A percentile compares a stretch with the other conserved stretches of the same genome.
These are phyloP conservation scores for Saccharomycopsis sp. DNA, from an alignment of 805 yeast species.

Conservation along the genomic window DNA sequence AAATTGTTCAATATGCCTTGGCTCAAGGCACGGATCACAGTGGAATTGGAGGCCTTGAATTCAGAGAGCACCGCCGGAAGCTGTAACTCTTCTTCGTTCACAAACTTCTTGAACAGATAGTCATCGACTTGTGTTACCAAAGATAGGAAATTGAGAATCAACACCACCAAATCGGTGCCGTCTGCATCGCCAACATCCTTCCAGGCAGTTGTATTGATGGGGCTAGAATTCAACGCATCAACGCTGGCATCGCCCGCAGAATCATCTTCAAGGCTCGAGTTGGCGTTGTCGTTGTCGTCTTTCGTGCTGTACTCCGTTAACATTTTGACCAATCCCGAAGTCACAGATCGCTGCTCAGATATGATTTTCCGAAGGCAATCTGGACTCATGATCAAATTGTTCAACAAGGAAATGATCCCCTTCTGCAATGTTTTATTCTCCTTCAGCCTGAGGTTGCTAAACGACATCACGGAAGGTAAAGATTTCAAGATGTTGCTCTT, in stretches of 20 bases:
- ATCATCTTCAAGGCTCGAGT: no score
- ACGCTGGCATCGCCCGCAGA: neutral
- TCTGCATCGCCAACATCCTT: slow-evolving; percentile 2
- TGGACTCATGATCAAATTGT: slow-evolving; percentile 10
- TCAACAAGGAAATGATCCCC: slow-evolving; percentile 14
- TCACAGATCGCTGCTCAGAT: slow-evolving; percentile 13
- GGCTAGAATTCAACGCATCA: neutral
- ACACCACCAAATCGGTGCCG: slow-evolving; percentile 10
- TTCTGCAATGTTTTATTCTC: slow-evolving; percentile 17
- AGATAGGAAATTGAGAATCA: slow-evolving; percentile 13
- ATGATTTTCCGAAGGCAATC: slow-evolving; percentile 11
- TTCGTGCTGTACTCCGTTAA: slow-evolving; percentile 10
- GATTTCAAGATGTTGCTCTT: slow-evolving; percentile 12
- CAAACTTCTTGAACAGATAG: neutral
- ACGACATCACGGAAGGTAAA: slow-evolving; percentile 13
- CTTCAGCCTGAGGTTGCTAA: slow-evolving; percentile 1
- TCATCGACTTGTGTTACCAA: slow-evolving; percentile 15
- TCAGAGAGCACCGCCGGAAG: neutral
- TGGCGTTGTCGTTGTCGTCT: neutral
- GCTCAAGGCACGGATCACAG: neutral
- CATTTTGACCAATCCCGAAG: slow-evolving; percentile 3
- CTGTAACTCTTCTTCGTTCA: neutral
- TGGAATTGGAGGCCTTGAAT: neutral
- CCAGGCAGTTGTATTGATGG: neutral
- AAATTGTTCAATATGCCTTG: neutral